A percentile compares a stretch with the other conserved stretches of the same genome.
Conservation (phyloP, 768 basidiomycete species). For the Leucosporidium creatinivorum region DNA sequence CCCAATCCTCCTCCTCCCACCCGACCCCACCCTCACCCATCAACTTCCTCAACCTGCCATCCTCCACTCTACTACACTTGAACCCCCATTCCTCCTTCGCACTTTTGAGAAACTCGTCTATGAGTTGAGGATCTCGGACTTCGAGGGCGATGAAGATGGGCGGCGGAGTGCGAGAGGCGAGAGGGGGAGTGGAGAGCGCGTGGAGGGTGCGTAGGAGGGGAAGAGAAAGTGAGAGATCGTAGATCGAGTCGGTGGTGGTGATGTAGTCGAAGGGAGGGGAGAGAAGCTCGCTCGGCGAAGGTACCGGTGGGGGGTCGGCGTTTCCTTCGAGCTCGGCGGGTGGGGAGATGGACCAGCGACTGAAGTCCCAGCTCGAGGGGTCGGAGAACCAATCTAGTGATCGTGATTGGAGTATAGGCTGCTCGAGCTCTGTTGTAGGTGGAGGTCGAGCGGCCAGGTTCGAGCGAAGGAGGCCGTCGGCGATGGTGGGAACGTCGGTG, state of each 20-base stretch:
- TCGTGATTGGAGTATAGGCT: constrained; percentile 48
- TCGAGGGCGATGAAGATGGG: constrained; percentile 63
- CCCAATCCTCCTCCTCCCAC: constrained; percentile 63
- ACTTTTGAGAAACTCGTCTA: constrained; percentile 54
- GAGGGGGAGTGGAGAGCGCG: constrained; percentile 45
- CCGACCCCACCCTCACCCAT: constrained; percentile 53
- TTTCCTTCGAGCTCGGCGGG: not conserved
- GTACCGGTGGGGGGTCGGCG: too few relatives aligned
- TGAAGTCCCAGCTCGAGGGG: constrained; percentile 55
- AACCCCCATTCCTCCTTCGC: constrained; percentile 57
- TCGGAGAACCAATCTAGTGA: constrained; percentile 64
- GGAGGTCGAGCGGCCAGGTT: constrained; percentile 56
- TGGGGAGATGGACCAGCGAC: constrained; percentile 40
- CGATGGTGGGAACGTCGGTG: constrained; percentile 63
- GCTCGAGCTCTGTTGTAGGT: constrained; percentile 20
- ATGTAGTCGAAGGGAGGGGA: constrained; percentile 66
- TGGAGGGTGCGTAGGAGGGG: constrained; percentile 67
- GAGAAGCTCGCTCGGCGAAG: constrained; percentile 35
- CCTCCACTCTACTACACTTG: constrained; percentile 53
- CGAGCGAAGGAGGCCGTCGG: constrained; percentile 54
- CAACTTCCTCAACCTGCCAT: constrained; percentile 55
- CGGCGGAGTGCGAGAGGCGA: constrained; percentile 41
- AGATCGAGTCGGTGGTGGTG: constrained; percentile 75
- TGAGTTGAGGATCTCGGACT: constrained; percentile 62
- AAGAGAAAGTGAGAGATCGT: constrained; percentile 53